phyloP scores from a whole-genome alignment of 2,329 filamentous ascomycete genomes.

The Orbilia ellipsospora region DNA sequence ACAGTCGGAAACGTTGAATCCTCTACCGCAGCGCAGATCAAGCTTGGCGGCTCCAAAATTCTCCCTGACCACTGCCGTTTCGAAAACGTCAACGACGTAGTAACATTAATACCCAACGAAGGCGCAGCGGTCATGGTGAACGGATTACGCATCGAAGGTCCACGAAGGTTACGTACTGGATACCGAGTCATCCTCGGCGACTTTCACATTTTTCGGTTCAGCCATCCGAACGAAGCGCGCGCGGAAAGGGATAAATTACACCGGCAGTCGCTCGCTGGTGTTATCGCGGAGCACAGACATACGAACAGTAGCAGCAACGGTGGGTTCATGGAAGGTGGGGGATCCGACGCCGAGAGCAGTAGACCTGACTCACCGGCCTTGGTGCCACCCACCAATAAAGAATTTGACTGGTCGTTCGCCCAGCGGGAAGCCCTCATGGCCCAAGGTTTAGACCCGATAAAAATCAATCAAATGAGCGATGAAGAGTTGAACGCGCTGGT shows the following conservation, averaged over 20 bases:
- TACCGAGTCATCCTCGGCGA: constrained; percentile 96
- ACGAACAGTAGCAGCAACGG: constrained; percentile 76
- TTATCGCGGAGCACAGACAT: constrained; percentile 56
- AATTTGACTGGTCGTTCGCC: constrained; percentile 95
- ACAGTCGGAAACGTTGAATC: constrained; percentile 94
- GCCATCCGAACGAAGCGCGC: constrained; percentile 93
- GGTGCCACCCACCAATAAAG: constrained; percentile 73
- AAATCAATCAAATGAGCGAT: constrained; percentile 87
- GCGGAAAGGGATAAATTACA: constrained; percentile 82
- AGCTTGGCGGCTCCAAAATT: constrained; percentile 92
- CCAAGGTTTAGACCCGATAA: constrained; percentile 86
- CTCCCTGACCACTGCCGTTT: constrained; percentile 92
- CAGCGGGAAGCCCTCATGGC: constrained; percentile 82
- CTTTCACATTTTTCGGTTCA: constrained; percentile 99
- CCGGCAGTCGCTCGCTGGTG: constrained; percentile 73
- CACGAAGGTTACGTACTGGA: constrained; percentile 86
- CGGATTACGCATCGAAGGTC: constrained; percentile 85
- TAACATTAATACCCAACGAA: constrained; percentile 88
- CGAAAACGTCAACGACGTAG: constrained; percentile 89
- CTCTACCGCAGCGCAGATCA: constrained; percentile 84
- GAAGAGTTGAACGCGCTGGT: constrained; percentile 94
- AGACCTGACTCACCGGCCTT: constrained; percentile 83
- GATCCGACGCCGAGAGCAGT: constrained; percentile 80
- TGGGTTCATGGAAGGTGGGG: constrained; percentile 57
- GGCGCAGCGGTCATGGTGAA: constrained; percentile 99